phyloP scores from a whole-genome alignment of 805 yeast genomes.

The Candida coquimbonensis region DNA sequence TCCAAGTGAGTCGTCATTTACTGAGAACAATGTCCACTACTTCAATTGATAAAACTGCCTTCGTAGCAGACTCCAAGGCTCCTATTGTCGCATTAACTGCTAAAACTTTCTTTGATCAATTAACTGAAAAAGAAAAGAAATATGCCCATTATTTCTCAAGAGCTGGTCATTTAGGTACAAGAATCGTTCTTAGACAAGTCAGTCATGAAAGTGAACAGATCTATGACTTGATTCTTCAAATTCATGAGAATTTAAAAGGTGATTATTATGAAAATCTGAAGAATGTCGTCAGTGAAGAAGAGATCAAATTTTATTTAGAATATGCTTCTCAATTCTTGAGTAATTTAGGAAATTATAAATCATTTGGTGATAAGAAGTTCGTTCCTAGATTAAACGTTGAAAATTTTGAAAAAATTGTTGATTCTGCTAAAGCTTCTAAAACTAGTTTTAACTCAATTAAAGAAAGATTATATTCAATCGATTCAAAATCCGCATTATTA shows the following conservation, averaged over 20 bases:
- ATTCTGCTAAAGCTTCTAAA: slow-evolving; percentile 29
- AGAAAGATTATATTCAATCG: slow-evolving; percentile 42
- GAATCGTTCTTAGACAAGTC: slow-evolving; percentile 74
- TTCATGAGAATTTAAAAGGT: slow-evolving; percentile 46
- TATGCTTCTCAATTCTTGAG: slow-evolving; percentile 70
- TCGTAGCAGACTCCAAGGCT: slow-evolving; percentile 52
- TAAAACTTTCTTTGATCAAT: slow-evolving; percentile 57
- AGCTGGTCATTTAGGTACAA: slow-evolving; percentile 79
- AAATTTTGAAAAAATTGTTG: slow-evolving; percentile 44
- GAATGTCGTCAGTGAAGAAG: slow-evolving; percentile 29
- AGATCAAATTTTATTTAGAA: slow-evolving; percentile 42
- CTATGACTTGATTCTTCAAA: slow-evolving; percentile 56
- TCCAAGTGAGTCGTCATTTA: slow-evolving; percentile 7
- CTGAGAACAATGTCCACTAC: slow-evolving; percentile 4
- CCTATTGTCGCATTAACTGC: slow-evolving; percentile 70
- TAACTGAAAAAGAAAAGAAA: slow-evolving; percentile 51
- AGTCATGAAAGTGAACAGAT: slow-evolving; percentile 75
- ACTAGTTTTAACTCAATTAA: slow-evolving; percentile 32
- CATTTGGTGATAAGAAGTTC: slow-evolving; percentile 85
- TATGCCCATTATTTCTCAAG: slow-evolving; percentile 81
- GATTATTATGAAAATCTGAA: slow-evolving; percentile 38
- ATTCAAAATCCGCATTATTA: slow-evolving; percentile 43
- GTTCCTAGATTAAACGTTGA: slow-evolving; percentile 52
- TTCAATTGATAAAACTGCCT: slow-evolving; percentile 9
- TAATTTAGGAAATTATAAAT: slow-evolving; percentile 73